Conservation (phyloP, 192 early-diverging fungal genomes). For the Jimgerdemannia lactiflua region DNA sequence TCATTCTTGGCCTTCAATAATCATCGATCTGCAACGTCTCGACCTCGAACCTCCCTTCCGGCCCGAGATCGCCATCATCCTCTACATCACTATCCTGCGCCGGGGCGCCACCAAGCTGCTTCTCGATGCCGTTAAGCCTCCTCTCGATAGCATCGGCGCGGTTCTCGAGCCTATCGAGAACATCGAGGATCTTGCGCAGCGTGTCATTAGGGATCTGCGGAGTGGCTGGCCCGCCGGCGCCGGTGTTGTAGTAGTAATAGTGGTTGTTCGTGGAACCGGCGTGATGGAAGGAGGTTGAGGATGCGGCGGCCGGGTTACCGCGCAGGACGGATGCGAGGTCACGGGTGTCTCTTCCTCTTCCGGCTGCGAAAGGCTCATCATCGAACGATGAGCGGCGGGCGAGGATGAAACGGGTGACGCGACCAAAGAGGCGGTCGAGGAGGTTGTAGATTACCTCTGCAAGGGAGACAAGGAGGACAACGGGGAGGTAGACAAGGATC, state of each 20-base stretch:
- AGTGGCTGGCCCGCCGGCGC: no score
- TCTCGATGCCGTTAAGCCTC: slow-evolving; percentile 15
- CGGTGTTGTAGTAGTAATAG: not conserved
- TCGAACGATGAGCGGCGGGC: not conserved
- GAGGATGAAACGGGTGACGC: not conserved
- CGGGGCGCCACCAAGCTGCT: slow-evolving; percentile 30
- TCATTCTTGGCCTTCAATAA: not conserved
- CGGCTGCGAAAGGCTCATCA: not conserved
- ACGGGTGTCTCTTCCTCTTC: not conserved
- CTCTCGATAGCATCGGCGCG: slow-evolving; percentile 20
- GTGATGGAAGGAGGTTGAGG: not conserved
- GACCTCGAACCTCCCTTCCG: slow-evolving; percentile 9
- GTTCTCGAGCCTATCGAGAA: not conserved
- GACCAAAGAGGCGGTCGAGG: not conserved
- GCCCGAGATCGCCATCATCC: slow-evolving; percentile 27
- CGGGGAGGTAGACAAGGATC: slow-evolving; percentile 19
- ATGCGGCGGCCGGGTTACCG: not conserved
- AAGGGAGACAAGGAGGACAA: slow-evolving; percentile 12
- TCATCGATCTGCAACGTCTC: not conserved
- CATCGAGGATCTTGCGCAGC: not conserved
- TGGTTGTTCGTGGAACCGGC: not conserved
- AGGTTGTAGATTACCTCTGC: not conserved
- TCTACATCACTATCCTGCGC: slow-evolving; percentile 19
- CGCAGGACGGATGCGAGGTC: not conserved
- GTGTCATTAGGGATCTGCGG: not conserved